These are phyloP conservation scores for Leucaena leucocephala DNA, from an alignment of 306 rosid genomes.

Conservation along the genomic window DNA sequence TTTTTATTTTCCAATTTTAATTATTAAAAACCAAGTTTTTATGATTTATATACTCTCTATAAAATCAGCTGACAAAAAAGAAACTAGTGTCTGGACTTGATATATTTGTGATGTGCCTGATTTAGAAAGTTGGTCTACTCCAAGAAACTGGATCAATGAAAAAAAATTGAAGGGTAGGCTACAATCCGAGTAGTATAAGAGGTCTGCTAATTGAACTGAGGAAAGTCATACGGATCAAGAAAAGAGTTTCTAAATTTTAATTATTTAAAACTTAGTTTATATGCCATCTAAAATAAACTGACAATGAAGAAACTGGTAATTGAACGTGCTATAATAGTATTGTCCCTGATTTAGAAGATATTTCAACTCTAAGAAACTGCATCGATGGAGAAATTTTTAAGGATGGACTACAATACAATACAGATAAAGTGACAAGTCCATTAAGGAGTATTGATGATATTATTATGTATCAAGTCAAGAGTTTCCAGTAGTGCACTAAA, in stretches of 20 bases:
- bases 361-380: background rate
- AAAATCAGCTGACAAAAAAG: constrained; percentile 24
- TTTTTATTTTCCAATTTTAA: constrained; percentile 14
- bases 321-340: background rate
- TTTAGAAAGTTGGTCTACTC: background rate
- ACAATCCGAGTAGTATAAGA: background rate
- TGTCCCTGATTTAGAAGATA: background rate
- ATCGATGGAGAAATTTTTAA: background rate
- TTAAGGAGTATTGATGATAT: background rate
- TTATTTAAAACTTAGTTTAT: background rate
- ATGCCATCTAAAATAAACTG: background rate
- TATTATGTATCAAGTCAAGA: background rate
- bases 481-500: background rate
- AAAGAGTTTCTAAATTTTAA: constrained; percentile 11
- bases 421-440: background rate
- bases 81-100: constrained; percentile 17
- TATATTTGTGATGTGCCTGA: background rate
- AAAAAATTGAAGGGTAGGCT: background rate
- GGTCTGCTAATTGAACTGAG: background rate
- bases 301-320: background rate
- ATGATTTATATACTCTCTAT: constrained; percentile 6
- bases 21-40: background rate
- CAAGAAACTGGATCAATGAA: background rate
- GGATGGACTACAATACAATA: background rate
- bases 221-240: background rate